phyloP scores from a whole-genome alignment of 371 early-diverging fungal species.

The Mucor ambiguus region DNA sequence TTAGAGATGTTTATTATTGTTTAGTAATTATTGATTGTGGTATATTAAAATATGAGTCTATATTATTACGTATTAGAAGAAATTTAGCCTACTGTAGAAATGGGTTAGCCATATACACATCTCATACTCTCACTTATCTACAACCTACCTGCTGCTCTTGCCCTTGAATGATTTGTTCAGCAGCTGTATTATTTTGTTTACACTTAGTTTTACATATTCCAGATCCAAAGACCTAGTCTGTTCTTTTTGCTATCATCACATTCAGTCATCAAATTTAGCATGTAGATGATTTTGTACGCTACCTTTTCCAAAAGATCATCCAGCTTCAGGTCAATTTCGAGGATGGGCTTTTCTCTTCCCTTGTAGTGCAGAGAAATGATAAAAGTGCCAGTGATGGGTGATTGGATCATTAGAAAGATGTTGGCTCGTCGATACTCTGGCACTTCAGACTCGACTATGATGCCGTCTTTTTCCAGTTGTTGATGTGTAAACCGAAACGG shows the following conservation, averaged over 20 bases:
- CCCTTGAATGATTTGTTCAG: slow-evolving; percentile 47
- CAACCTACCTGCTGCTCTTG: slow-evolving; percentile 43
- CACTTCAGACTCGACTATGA: slow-evolving; percentile 87
- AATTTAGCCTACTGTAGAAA: not conserved
- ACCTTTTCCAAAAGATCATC: slow-evolving; percentile 91
- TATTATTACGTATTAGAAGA: not conserved
- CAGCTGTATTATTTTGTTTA: slow-evolving; percentile 40
- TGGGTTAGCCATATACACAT: not conserved
- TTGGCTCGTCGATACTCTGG: slow-evolving; percentile 80
- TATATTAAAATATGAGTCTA: too few species aligned
- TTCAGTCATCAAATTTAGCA: not conserved
- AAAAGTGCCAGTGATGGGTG: slow-evolving; percentile 86
- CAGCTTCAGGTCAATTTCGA: slow-evolving; percentile 93
- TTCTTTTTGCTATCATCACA: slow-evolving; percentile 75
- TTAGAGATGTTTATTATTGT: not conserved
- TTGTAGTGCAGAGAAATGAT: slow-evolving; percentile 83
- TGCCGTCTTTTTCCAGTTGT: slow-evolving; percentile 87
- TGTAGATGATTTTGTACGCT: not conserved
- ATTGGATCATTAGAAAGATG: slow-evolving; percentile 83
- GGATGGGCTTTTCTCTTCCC: slow-evolving; percentile 88
- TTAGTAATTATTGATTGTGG: not conserved
- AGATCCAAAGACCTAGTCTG: slow-evolving; percentile 83
- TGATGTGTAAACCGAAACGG: slow-evolving; percentile 80
- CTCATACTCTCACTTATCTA: not conserved
- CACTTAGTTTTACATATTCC: slow-evolving; percentile 90